These are phyloP conservation scores for Serendipita indica DNA, from an alignment of 768 basidiomycete genomes.

Conservation along the genomic window DNA sequence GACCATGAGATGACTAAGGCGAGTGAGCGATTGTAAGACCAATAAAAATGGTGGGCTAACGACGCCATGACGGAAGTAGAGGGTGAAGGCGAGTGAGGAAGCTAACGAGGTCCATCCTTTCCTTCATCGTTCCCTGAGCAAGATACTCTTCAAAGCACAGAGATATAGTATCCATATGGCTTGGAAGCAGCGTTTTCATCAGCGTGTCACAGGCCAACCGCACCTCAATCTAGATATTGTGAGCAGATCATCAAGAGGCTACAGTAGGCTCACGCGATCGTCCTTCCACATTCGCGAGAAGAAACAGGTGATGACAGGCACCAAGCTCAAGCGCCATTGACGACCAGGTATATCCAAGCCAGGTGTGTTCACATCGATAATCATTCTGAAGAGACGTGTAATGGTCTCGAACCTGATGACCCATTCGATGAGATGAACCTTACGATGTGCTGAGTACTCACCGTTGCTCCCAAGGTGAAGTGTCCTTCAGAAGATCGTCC, in stretches of 20 bases:
- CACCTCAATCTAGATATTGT: conserved; percentile 44
- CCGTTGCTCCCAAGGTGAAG: conserved; percentile 37
- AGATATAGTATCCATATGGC: conserved; percentile 50
- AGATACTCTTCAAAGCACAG: conserved; percentile 54
- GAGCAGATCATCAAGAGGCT: background rate
- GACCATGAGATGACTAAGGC: conserved; percentile 49
- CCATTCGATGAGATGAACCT: conserved; percentile 3
- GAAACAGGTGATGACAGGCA: conserved; percentile 42
- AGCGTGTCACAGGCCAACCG: conserved; percentile 43
- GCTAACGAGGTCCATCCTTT: conserved; percentile 40
- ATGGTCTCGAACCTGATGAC: conserved; percentile 34
- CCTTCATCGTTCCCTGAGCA: conserved; percentile 37
- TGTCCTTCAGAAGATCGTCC: conserved; percentile 25
- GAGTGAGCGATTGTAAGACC: background rate
- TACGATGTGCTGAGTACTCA: conserved; percentile 18
- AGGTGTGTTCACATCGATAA: conserved; percentile 50
- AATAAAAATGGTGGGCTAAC: conserved; percentile 24
- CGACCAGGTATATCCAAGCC: conserved; percentile 46
- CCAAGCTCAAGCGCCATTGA: conserved; percentile 51
- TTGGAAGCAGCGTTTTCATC: conserved; percentile 44
- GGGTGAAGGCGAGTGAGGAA: conserved; percentile 57
- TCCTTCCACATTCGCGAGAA: conserved; percentile 53
- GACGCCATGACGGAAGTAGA: conserved; percentile 52
- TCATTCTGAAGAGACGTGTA: conserved; percentile 44
- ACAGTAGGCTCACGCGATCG: conserved; percentile 33